Conservation (phyloP, 1,284 basidiomycete genomes). For the Ganoderma boninense region DNA sequence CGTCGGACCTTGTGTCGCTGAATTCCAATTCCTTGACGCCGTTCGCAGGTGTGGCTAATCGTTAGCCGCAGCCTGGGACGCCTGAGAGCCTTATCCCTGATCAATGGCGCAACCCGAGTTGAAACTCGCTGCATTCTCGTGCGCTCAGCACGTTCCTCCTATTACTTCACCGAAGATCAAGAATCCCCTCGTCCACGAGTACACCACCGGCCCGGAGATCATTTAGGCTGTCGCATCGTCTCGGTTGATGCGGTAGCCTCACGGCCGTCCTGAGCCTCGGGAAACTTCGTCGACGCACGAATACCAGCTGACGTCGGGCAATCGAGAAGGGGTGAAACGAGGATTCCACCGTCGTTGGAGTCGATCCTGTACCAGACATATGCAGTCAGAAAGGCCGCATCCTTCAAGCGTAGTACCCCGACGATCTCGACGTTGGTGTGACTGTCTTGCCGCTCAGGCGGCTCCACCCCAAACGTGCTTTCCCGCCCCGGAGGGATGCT, state of each 20-base stretch:
- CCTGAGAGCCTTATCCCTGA: too few relatives aligned
- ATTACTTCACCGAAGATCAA: too few relatives aligned
- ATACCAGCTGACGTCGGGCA: constrained; percentile 87
- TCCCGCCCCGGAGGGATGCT: constrained; percentile 67
- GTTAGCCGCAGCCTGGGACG: too few relatives aligned
- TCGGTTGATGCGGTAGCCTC: too few relatives aligned
- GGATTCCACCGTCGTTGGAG: constrained; percentile 79
- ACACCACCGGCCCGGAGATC: constrained; percentile 90
- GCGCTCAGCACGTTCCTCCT: too few relatives aligned
- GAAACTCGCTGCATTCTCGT: too few relatives aligned
- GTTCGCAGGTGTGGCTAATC: too few relatives aligned
- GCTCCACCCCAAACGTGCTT: constrained; percentile 79
- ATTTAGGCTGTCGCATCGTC: constrained; percentile 74
- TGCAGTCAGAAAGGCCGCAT: constrained; percentile 80
- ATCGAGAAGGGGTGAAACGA: constrained; percentile 82
- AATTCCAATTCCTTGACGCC: constrained; percentile 32
- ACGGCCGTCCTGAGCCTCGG: constrained; percentile 67
- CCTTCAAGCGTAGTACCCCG: constrained; percentile 81
- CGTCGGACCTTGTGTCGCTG: too few relatives aligned
- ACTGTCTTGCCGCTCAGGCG: too few relatives aligned
- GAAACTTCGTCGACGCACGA: constrained; percentile 88
- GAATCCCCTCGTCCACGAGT: constrained; percentile 90
- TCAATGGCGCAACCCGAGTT: too few relatives aligned
- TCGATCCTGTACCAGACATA: constrained; percentile 77
- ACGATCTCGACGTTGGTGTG: constrained; percentile 52